Evolutionary conservation across 148 eudicot genomes (phyloP).

Genomic region (Suaeda aralocaspica): DNA sequence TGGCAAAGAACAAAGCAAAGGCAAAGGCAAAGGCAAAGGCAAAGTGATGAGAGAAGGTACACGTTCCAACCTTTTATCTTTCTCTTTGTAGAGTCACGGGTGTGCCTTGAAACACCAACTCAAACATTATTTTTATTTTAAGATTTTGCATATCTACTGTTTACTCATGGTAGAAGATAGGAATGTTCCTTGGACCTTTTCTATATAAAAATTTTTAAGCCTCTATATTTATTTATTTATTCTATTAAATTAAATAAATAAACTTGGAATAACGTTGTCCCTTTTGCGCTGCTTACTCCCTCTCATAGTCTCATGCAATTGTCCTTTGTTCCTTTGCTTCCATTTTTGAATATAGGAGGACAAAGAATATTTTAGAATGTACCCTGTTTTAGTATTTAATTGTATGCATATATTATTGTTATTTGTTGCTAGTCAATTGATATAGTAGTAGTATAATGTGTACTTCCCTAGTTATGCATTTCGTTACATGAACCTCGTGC

Average conservation of each 20-base stretch:
- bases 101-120: conserved; percentile 30
- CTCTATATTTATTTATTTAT: background rate
- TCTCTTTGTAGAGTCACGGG: conserved; percentile 43
- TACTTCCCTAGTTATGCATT: no score
- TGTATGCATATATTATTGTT: no score
- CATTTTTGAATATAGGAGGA: conserved; percentile 21
- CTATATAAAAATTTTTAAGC: conserved; percentile 14
- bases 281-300: no score
- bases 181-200: conserved; percentile 38
- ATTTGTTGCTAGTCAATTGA: background rate
- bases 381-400: background rate
- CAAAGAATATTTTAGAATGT: conserved; percentile 18
- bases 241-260: no score
- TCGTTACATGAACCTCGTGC: conserved; percentile 1
- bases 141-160: conserved; percentile 3
- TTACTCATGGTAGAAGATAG: conserved; percentile 21
- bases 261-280: conserved; percentile 10
- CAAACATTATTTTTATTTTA: conserved; percentile 3
- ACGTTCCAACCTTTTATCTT: conserved; percentile 29
- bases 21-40: conserved; percentile 14
- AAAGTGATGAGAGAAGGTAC: conserved; percentile 16
- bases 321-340: conserved; percentile 15
- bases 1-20: conserved; percentile 21
- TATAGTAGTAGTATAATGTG: background rate
- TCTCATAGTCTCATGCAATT: conserved; percentile 12